Evolutionary conservation across 306 rosid species (phyloP), one percentile per base, ranked within the genome.

Genomic region (Malus sieversii): DNA sequence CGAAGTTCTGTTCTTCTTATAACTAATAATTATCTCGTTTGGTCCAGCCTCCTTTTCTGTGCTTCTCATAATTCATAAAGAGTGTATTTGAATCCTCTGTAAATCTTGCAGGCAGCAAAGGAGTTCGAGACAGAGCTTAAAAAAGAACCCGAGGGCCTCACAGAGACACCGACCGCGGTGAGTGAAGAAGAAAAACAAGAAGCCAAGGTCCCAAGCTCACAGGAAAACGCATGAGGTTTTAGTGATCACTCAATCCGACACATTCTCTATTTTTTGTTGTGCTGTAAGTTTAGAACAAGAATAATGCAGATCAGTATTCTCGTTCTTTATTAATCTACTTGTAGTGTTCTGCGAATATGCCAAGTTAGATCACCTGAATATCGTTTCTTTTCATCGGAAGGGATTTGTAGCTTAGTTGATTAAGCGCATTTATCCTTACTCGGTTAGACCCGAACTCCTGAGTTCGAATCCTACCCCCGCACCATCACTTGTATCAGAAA

Each of bases 61-160:
- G 68, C 73, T 78, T 38, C 62, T 62, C 27, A 70, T 35, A 33
- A 57, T 57, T 48, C 55, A 1, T 2, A 46, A 53, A 44, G 77
- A n/a, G 77, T 60, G 52, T 60, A 16, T 65, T 66, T 84, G 57
- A 71, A 42, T 57, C 27, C 30, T 78, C 60, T 77, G 71, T 82
- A 23, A 68, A 78, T 80, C 35, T 81, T 82, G 35, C 85, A 95
- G 99, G 99, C 99, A 5, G 99, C 99, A 14, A 95, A 92, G 86
- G 99, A 95, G 86, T 95, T 95, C 58, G 99, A 95, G 75, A 81
- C 96, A 0, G 99, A 95, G 89, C 82, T 95, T 69, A 95, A 89
- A 80, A 88, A 81, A 74, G 95, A 89, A 69, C 96, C 97, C 1
- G 93, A 75, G 74, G 78, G 71, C 11, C 71, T 87, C 6, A 75